Evolutionary conservation across 495 filamentous ascomycete species (phyloP).

Genomic region (Aspergillus panamensis): DNA sequence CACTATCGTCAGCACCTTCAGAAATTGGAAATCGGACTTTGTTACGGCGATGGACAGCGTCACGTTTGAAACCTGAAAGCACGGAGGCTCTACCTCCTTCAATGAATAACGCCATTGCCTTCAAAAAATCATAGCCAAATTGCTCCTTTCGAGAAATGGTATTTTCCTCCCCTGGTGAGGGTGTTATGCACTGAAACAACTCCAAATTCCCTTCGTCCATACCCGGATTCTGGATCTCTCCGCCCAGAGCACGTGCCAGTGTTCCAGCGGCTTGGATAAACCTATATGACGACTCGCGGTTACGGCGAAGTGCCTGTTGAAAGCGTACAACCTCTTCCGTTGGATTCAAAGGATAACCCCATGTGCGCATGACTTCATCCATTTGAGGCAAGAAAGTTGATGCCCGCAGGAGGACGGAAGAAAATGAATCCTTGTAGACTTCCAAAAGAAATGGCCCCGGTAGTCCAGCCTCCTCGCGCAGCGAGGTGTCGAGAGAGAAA

Average conservation of each 20-base stretch:
- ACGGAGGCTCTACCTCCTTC: conserved; percentile 53
- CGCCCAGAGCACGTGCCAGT: conserved; percentile 53
- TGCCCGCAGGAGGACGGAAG: conserved; percentile 45
- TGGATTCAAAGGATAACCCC: conserved; percentile 61
- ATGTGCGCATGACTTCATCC: conserved; percentile 51
- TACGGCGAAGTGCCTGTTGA: conserved; percentile 54
- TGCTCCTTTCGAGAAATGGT: conserved; percentile 41
- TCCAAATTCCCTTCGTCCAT: conserved; percentile 25
- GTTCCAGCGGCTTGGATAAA: conserved; percentile 69
- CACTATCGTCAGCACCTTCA: conserved; percentile 43
- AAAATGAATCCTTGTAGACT: conserved; percentile 43
- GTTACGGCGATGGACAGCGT: conserved; percentile 30
- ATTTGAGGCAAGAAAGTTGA: conserved; percentile 51
- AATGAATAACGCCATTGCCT: conserved; percentile 61
- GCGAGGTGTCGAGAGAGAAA: conserved; percentile 48
- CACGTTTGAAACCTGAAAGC: conserved; percentile 53
- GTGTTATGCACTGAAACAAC: conserved; percentile 43
- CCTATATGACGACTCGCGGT: conserved; percentile 56
- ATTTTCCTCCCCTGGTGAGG: conserved; percentile 47
- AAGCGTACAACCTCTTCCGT: conserved; percentile 46
- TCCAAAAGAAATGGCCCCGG: conserved; percentile 26
- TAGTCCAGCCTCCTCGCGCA: conserved; percentile 24
- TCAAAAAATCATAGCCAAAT: conserved; percentile 63
- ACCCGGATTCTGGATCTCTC: conserved; percentile 37
- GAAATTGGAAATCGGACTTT: conserved; percentile 51